Base-by-base conservation (phyloP, 805 yeast species). In the Blastobotrys attinorum region DNA sequence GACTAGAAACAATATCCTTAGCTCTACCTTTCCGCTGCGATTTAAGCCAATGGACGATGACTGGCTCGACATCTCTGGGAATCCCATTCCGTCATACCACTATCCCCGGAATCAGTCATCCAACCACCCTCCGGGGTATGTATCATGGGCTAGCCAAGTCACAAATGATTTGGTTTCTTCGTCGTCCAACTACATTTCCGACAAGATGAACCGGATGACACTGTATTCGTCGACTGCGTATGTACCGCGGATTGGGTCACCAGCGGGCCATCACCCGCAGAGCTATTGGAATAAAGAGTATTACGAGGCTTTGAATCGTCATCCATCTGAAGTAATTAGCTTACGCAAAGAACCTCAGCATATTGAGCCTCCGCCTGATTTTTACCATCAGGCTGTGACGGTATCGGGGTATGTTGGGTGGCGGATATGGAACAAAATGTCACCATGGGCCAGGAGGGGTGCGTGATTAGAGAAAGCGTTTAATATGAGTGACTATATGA, bases 41-140 rank as follows among this genome's bases (percentile, higher is more conserved):
- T 53, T 54, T 43, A 33, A 35, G 31, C 43, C 51, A 7, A 45
- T 45, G 47, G 58, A 54, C 6, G 57, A 54, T 31, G 58, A 54
- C 42, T 49, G 54, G 54, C 39, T 50, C 27, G 54, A 50, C 21
- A 37, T 49, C 21, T n/a, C 38, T 6, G 39, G 25, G 23, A 40
- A 22, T 20, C 33, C 20, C 34, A 25, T n/a, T 40, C 45, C 44
- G 23, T 37, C 37, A 13, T 37, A 39, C 42, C 13, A 16, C 3
- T 39, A 20, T 8, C 31, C 35, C 3, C 37, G 20, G 6, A 7
- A 8, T 18, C 18, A 31, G 37, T 13, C 41, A 2, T n/a, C 20
- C 31, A 11, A 13, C 11, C 10, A 4, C 13, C 37, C n/a, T n/a
- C 29, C 38, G 13, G 40, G 16, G 11, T 49, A 49, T 37, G 20